A percentile compares a stretch with the other conserved stretches of the same genome.
Conservation (phyloP, 306 rosid genomes). For the Alnus glutinosa region DNA sequence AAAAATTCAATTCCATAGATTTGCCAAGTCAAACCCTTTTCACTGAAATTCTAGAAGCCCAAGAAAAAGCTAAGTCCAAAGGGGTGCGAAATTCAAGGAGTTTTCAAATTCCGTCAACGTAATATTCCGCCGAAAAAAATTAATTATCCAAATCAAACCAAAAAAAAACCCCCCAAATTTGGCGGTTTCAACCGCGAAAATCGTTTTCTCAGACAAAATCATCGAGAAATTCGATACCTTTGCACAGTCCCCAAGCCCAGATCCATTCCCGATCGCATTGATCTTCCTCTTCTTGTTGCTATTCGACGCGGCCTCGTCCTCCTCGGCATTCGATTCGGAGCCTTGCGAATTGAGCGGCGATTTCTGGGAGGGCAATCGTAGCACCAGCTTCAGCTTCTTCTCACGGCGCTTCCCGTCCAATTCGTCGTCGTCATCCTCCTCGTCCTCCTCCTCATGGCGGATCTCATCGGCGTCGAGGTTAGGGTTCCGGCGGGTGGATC, state of each 20-base stretch:
- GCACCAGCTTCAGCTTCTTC: conserved; percentile 62
- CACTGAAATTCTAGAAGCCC: conserved; percentile 37
- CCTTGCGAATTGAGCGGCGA: conserved; percentile 44
- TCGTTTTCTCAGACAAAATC: background rate
- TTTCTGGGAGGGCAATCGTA: conserved; percentile 49
- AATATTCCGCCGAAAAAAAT: conserved; percentile 21
- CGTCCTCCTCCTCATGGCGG: conserved; percentile 12
- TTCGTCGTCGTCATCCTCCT: conserved; percentile 26
- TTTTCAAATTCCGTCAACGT: conserved; percentile 43
- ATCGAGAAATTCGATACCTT: conserved; percentile 40
- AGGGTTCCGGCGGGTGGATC: conserved; percentile 74
- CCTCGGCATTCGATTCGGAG: conserved; percentile 52
- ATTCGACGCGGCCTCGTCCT: conserved; percentile 32
- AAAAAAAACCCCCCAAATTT: background rate
- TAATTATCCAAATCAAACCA: background rate
- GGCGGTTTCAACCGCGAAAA: background rate
- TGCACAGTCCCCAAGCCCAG: conserved; percentile 27
- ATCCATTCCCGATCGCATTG: conserved; percentile 51
- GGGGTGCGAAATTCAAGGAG: conserved; percentile 61
- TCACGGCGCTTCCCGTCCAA: conserved; percentile 47
- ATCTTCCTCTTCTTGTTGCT: conserved; percentile 46
- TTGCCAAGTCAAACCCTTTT: conserved; percentile 44
- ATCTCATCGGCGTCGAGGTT: conserved; percentile 25
- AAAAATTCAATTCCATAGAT: conserved; percentile 10
- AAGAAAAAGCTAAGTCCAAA: conserved; percentile 25